Conservation (phyloP, 1,139 yeast species). For the Candida sp. region DNA sequence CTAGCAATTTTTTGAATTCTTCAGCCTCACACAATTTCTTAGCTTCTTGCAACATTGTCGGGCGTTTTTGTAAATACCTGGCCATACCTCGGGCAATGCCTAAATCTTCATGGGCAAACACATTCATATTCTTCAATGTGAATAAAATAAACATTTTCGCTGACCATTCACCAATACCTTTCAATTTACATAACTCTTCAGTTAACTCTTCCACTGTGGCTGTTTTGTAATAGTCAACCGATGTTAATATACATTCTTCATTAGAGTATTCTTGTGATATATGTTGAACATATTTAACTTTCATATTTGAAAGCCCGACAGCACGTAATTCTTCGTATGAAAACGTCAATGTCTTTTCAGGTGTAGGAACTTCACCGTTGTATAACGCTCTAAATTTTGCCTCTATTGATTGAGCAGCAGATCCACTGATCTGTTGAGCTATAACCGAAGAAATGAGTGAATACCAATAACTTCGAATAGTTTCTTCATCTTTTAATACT, state of each 20-base stretch:
- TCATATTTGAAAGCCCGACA: constrained; percentile 72
- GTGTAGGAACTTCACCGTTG: constrained; percentile 46
- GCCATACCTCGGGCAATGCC: constrained; percentile 85
- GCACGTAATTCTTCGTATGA: constrained; percentile 47
- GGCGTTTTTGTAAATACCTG: constrained; percentile 55
- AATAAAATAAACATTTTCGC: constrained; percentile 85
- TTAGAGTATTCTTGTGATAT: constrained; percentile 56
- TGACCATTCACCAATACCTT: constrained; percentile 90
- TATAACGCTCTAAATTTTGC: constrained; percentile 38
- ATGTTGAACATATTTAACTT: constrained; percentile 60
- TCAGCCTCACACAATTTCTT: constrained; percentile 30
- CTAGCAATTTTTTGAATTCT: constrained; percentile 22
- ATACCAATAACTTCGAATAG: constrained; percentile 40
- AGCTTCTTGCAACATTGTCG: constrained; percentile 43
- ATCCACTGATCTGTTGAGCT: constrained; percentile 84
- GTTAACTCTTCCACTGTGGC: constrained; percentile 46
- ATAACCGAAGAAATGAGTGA: constrained; percentile 46
- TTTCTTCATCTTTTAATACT: constrained; percentile 15
- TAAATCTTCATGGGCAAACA: constrained; percentile 76
- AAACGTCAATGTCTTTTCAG: constrained; percentile 41
- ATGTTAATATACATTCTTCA: constrained; percentile 32
- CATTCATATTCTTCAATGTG: constrained; percentile 61
- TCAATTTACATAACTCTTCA: constrained; percentile 53
- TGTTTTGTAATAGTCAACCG: constrained; percentile 31
- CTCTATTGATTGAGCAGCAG: constrained; percentile 70